Percentiles rank a stretch among this genome's conserved stretches.
Evolutionary conservation across 768 basidiomycete genomes (phyloP).

Genomic region (Amanita inopinata): DNA sequence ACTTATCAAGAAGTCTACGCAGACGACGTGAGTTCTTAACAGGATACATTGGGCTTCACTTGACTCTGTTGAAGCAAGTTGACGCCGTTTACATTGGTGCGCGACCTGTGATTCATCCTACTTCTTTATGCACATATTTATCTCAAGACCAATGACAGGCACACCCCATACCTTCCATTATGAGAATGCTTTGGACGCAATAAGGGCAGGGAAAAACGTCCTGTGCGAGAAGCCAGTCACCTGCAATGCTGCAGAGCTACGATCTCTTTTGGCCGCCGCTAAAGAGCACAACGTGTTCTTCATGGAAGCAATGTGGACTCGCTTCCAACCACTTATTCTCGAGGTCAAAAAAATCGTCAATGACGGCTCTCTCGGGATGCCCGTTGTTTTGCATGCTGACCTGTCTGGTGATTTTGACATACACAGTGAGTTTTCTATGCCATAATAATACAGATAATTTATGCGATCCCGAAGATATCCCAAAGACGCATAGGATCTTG

Average conservation of each 20-base stretch:
- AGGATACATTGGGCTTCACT: background rate
- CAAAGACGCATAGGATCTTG: constrained; percentile 64
- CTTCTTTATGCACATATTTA: too few relatives aligned
- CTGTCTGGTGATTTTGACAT: constrained; percentile 62
- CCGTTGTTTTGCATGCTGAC: constrained; percentile 65
- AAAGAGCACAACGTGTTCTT: constrained; percentile 76
- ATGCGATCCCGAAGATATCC: constrained; percentile 36
- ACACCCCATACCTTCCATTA: constrained; percentile 86
- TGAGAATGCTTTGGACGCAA: constrained; percentile 61
- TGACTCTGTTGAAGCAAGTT: constrained; percentile 40
- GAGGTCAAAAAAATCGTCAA: constrained; percentile 60
- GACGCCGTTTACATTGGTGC: constrained; percentile 70
- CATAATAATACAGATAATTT: background rate
- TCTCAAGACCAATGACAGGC: too few relatives aligned
- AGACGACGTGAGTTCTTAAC: constrained; percentile 40
- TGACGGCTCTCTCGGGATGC: constrained; percentile 53
- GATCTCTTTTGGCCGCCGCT: constrained; percentile 63
- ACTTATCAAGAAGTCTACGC: constrained; percentile 66
- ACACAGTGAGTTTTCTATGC: constrained; percentile 36
- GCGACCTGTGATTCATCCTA: too few relatives aligned
- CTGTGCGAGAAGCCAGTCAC: constrained; percentile 89
- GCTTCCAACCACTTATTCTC: constrained; percentile 61
- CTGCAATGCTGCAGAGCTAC: constrained; percentile 62
- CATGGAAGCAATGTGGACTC: constrained; percentile 90
- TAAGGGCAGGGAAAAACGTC: constrained; percentile 75